Evolutionary conservation across 805 yeast genomes (phyloP), one percentile per base, ranked within the genome.

Genomic region (Metschnikowia kunwiensis): DNA sequence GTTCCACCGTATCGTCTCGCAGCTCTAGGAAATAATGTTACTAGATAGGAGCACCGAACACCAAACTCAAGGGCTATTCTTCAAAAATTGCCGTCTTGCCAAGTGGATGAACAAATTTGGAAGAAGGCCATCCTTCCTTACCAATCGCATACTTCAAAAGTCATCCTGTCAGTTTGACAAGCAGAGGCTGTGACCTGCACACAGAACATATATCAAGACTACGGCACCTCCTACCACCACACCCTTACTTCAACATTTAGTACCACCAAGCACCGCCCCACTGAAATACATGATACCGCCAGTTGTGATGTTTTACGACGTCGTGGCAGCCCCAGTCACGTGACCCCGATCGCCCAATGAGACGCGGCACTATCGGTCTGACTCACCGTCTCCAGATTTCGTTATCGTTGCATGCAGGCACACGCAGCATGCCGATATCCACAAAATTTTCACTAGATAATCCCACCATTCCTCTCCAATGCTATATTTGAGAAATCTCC

Each of bases 291-390:
- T n/a, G n/a, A n/a, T n/a, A n/a, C n/a, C n/a, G n/a, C n/a, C n/a
- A n/a, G n/a, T n/a, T n/a, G n/a, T n/a, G n/a, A n/a, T n/a, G n/a
- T n/a, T n/a, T n/a, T n/a, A n/a, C n/a, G n/a, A n/a, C n/a, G n/a
- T n/a, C n/a, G n/a, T n/a, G n/a, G n/a, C n/a, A n/a, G n/a, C n/a
- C n/a, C n/a, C n/a, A n/a, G n/a, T n/a, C n/a, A n/a, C n/a, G n/a
- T n/a, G 16, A 8, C 34, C 11, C 24, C 20, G 26, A 28, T 8
- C 23, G 24, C 26, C 49, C 50, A 49, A 50, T 50, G 15, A 42
- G 33, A 36, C 35, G 40, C 43, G 39, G 40, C 47, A 17, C 32
- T 40, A 38, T 38, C 22, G 22, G 29, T 44, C 54, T 50, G 54
- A 50, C 47, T 50, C 54, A 50, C 43, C 7, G n/a, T 17, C 42